Conservation (phyloP, 2,329 filamentous ascomycete genomes). For the Colletotrichum noveboracense region DNA sequence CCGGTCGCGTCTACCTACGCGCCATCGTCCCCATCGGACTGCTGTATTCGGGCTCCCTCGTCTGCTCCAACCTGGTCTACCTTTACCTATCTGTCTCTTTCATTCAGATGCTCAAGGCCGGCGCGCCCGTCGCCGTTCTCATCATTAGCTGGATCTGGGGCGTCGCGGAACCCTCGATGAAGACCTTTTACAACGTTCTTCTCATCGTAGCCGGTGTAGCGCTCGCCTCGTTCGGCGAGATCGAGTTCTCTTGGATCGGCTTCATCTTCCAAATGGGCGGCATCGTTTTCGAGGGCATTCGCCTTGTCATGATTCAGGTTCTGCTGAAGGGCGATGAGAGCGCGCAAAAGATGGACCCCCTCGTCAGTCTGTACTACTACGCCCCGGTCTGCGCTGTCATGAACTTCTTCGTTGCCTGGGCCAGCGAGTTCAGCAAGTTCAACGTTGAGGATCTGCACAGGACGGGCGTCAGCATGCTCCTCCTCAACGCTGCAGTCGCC, state of each 20-base stretch:
- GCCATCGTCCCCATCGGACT: slow-evolving; percentile 71
- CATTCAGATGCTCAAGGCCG: slow-evolving; percentile 76
- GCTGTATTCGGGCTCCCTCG: slow-evolving; percentile 68
- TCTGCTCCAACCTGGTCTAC: slow-evolving; percentile 72
- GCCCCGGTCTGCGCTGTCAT: slow-evolving; percentile 83
- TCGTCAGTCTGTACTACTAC: slow-evolving; percentile 90
- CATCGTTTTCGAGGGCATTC: slow-evolving; percentile 80
- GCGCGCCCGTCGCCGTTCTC: slow-evolving; percentile 70
- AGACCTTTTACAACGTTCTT: slow-evolving; percentile 52
- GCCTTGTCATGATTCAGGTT: slow-evolving; percentile 85
- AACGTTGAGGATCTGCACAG: slow-evolving; percentile 68
- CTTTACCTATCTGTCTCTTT: slow-evolving; percentile 72
- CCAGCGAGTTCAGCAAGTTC: slow-evolving; percentile 72
- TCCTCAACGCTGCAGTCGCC: slow-evolving; percentile 78
- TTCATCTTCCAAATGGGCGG: slow-evolving; percentile 76
- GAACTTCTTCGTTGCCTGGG: slow-evolving; percentile 74
- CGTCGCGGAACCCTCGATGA: slow-evolving; percentile 51
- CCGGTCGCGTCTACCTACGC: slow-evolving; percentile 62
- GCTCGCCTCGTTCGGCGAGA: slow-evolving; percentile 65
- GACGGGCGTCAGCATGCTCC: slow-evolving; percentile 68
- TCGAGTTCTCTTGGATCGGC: slow-evolving; percentile 69
- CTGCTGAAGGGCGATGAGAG: slow-evolving; percentile 74
- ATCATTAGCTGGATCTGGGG: slow-evolving; percentile 67
- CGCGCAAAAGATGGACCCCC: slow-evolving; percentile 80
- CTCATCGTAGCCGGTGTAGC: slow-evolving; percentile 59